These are phyloP conservation scores for Fusarium sp. DNA, from an alignment of 2,329 filamentous ascomycete species.

Conservation along the genomic window DNA sequence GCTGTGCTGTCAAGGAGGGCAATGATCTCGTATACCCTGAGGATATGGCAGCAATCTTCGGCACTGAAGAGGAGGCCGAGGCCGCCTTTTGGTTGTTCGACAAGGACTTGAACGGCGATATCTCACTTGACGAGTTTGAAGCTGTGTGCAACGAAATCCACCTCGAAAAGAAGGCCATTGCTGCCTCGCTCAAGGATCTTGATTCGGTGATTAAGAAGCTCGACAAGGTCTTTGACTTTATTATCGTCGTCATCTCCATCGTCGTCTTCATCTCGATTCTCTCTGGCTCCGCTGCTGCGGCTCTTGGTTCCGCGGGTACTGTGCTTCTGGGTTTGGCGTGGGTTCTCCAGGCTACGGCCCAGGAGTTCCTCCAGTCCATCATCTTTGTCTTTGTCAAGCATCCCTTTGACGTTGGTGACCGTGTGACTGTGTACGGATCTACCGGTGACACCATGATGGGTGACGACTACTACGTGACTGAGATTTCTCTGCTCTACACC, in stretches of 20 bases:
- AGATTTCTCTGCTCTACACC: constrained; percentile 91
- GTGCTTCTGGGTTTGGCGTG: constrained; percentile 90
- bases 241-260: constrained; percentile 82
- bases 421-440: constrained; percentile 91
- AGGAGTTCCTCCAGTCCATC: constrained; percentile 92
- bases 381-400: constrained; percentile 98
- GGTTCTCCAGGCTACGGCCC: constrained; percentile 91
- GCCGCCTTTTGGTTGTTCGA: constrained; percentile 93
- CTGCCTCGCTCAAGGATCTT: constrained; percentile 91
- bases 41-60: constrained; percentile 82
- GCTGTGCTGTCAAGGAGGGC: constrained; percentile 81
- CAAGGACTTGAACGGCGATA: constrained; percentile 95
- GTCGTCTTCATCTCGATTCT: constrained; percentile 91
- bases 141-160: constrained; percentile 94
- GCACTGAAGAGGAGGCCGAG: constrained; percentile 85
- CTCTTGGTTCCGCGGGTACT: constrained; percentile 89
- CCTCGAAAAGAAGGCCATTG: constrained; percentile 93
- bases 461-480: constrained; percentile 96
- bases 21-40: constrained; percentile 81
- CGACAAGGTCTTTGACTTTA: constrained; percentile 87
- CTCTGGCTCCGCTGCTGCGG: constrained; percentile 88
- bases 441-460: constrained; percentile 81
- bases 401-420: constrained; percentile 94
- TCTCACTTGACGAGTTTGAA: constrained; percentile 94
- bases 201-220: constrained; percentile 93